phyloP scores from a whole-genome alignment of 2,329 filamentous ascomycete genomes.

The Penicillium paneum region DNA sequence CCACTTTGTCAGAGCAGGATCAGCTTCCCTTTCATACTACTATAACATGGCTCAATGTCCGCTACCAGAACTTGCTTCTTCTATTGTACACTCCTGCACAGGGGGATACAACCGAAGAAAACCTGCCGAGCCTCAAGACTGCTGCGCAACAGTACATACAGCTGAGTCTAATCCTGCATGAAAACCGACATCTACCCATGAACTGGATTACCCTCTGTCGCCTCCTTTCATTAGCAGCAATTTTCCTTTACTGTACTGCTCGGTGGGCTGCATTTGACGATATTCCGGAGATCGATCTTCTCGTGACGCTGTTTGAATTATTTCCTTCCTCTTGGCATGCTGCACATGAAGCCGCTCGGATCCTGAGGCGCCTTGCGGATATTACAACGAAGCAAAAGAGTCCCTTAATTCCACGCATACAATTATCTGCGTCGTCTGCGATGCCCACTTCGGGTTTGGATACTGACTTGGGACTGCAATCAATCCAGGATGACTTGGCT shows the following conservation, averaged over 20 bases:
- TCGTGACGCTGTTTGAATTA: not conserved
- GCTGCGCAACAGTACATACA: not conserved
- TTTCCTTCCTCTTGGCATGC: not conserved
- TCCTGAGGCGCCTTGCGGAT: not conserved
- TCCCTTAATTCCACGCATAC: not conserved
- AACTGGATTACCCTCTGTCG: not conserved
- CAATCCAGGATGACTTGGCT: not conserved
- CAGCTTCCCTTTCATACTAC: not conserved
- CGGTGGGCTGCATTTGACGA: not conserved
- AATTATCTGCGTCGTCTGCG: not conserved
- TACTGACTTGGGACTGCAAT: not conserved
- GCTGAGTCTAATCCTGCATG: not conserved
- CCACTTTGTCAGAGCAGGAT: not conserved
- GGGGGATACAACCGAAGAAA: not conserved
- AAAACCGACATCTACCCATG: not conserved
- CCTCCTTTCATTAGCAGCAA: not conserved
- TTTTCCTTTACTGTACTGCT: not conserved
- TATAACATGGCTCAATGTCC: not conserved
- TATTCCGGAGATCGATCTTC: not conserved
- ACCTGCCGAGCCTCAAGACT: not conserved
- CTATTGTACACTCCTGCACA: not conserved
- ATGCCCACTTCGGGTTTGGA: not conserved
- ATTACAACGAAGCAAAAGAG: not conserved
- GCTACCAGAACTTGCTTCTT: not conserved
- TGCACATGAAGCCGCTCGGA: not conserved